Base-by-base conservation (phyloP, 2,329 filamentous ascomycete genomes). In the Neofusicoccum umdonicola region DNA sequence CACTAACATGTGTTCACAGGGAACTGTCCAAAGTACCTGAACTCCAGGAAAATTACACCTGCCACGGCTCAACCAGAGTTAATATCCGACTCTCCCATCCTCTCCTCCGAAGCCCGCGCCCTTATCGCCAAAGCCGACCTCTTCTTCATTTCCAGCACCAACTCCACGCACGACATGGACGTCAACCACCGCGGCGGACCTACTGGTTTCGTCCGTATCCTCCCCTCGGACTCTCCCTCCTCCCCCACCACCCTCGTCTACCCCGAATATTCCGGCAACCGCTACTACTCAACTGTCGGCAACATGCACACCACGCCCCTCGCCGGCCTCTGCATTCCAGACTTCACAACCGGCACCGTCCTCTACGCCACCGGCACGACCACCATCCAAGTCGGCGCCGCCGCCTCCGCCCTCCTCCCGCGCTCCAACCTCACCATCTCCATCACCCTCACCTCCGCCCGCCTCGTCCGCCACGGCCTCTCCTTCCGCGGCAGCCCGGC, bases 21-120 rank as follows among this genome's bases (percentile, higher is more conserved):
- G 0, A 96, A 95, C 70, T 96, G 92, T 70, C 92, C 92, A 1
- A 96, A 96, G 76, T 96, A 96, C 70, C 74, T 96, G 39, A 95
- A 94, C 75, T 87, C 86, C 71, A 93, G 90, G 73, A 79, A 80
- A 1, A 86, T 96, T 44, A 72, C 77, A 2, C 82, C 84, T 4
- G 82, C 84, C 50, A 66, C 80, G 0, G 83, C 89, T 2, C 73
- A 80, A 13, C 85, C 90, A 9, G 76, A 76, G 52, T 74, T 88
- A 1, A 65, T 85, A 1, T 83, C 83, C 0, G 73, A 80, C 27
- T 79, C 77, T 2, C 68, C 81, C 3, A 76, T 79, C 3, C 77
- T 93, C 3, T 76, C 84, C 0, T 69, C 73, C 7, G 80, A 82
- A 57, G 90, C 88, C 0, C 67, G 88, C 8, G 78, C 83, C 7